A percentile compares a stretch with the other conserved stretches of the same genome.
phyloP scores from a whole-genome alignment of 2,329 filamentous ascomycete genomes.

The Pyrenophora graminea region DNA sequence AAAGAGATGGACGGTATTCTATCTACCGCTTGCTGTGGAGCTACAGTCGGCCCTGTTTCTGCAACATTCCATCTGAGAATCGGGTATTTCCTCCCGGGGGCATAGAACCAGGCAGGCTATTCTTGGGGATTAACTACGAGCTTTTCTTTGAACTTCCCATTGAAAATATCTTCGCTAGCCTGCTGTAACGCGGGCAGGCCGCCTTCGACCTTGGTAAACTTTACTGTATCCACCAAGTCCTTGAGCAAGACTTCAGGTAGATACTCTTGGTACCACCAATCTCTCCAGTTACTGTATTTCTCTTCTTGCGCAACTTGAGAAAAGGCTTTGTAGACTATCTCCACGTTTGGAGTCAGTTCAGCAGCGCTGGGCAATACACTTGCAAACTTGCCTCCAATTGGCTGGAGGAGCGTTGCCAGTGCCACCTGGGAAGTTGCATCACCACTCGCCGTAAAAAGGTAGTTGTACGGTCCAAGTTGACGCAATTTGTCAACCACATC shows the following conservation, averaged over 20 bases:
- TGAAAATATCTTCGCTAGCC: constrained; percentile 29
- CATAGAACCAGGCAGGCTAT: constrained; percentile 3
- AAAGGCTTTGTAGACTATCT: constrained; percentile 31
- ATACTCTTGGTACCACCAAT: constrained; percentile 34
- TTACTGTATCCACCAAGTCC: constrained; percentile 27
- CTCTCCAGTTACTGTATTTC: constrained; percentile 24
- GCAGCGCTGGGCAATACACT: constrained; percentile 28
- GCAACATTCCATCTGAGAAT: not conserved
- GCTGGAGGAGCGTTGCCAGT: constrained; percentile 26
- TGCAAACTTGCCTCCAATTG: constrained; percentile 26
- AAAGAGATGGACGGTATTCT: too few relatives aligned
- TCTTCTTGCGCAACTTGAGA: constrained; percentile 33
- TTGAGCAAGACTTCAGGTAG: constrained; percentile 28
- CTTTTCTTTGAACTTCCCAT: constrained; percentile 29
- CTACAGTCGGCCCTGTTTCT: not conserved
- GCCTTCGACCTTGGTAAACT: constrained; percentile 28
- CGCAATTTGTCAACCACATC: constrained; percentile 29
- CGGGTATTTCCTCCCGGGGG: too few relatives aligned
- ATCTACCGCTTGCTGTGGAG: too few relatives aligned
- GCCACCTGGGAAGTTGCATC: constrained; percentile 32
- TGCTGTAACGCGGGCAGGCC: constrained; percentile 28
- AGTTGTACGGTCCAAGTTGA: constrained; percentile 30
- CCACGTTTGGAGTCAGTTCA: constrained; percentile 29
- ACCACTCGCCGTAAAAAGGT: constrained; percentile 33
- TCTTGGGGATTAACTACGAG: constrained; percentile 33